These are phyloP conservation scores for Cyathus striatus DNA, from an alignment of 768 basidiomycete genomes.

Conservation along the genomic window DNA sequence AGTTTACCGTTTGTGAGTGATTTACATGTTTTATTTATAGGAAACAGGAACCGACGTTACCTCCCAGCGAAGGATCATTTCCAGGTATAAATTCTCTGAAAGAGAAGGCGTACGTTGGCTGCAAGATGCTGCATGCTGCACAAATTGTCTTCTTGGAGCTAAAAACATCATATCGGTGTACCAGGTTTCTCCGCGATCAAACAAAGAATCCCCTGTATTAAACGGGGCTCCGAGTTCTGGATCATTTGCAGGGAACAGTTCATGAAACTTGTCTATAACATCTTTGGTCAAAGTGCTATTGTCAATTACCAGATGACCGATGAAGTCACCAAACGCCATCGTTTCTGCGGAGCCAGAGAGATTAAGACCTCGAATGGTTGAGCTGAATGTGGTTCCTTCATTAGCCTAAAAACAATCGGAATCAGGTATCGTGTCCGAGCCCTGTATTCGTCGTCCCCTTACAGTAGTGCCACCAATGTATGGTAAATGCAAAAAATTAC, in stretches of 20 bases:
- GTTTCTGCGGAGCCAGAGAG: constrained; percentile 35
- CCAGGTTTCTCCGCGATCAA: constrained; percentile 51
- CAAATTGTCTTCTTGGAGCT: constrained; percentile 43
- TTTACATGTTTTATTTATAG: too few relatives aligned
- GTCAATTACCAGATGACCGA: constrained; percentile 45
- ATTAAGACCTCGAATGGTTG: constrained; percentile 28
- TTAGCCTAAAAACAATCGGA: constrained; percentile 31
- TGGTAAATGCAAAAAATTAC: constrained; percentile 49
- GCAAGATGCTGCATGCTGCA: constrained; percentile 40
- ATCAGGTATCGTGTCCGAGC: too few relatives aligned
- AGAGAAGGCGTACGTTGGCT: constrained; percentile 49
- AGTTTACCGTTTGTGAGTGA: too few relatives aligned
- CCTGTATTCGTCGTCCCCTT: too few relatives aligned
- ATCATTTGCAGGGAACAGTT: constrained; percentile 44
- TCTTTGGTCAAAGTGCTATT: constrained; percentile 39
- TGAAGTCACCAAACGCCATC: constrained; percentile 40
- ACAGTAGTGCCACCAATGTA: constrained; percentile 56
- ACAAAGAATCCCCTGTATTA: constrained; percentile 56
- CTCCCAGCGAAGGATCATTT: constrained; percentile 39
- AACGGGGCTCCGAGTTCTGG: constrained; percentile 42
- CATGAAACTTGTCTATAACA: constrained; percentile 31
- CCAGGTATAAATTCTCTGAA: constrained; percentile 58
- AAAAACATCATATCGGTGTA: constrained; percentile 58
- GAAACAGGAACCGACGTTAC: too few relatives aligned
- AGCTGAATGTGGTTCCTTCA: constrained; percentile 45